Evolutionary conservation across 495 filamentous ascomycete genomes (phyloP).

Genomic region (Pyronema omphalodes): DNA sequence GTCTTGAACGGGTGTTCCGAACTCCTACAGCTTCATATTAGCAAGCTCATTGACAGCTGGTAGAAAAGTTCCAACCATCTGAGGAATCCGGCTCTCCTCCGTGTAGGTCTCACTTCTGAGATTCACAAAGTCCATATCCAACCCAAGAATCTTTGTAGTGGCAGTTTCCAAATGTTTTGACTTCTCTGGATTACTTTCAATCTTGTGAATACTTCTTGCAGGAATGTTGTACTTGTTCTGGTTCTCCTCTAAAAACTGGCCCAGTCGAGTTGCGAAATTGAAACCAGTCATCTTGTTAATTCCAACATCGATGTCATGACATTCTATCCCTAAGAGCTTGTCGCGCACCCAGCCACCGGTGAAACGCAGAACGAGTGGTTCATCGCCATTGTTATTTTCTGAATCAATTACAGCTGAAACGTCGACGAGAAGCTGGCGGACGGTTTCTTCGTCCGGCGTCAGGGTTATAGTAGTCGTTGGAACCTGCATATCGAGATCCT

Average conservation of each 20-base stretch:
- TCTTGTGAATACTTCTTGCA: conserved; percentile 45
- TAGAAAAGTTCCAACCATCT: conserved; percentile 33
- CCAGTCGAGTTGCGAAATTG: conserved; percentile 51
- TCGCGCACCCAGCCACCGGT: conserved; percentile 98
- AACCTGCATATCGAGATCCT: neutral
- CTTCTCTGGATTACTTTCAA: conserved; percentile 84
- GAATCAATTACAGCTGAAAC: conserved; percentile 14
- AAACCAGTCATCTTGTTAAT: conserved; percentile 92
- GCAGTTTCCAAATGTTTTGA: conserved; percentile 94
- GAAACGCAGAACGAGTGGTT: conserved; percentile 55
- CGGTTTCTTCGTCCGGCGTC: conserved; percentile 4
- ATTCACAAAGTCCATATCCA: conserved; percentile 90
- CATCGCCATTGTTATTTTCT: conserved; percentile 12
- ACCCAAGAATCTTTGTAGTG: conserved; percentile 64
- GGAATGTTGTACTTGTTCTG: conserved; percentile 25
- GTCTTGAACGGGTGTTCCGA: conserved; percentile 80
- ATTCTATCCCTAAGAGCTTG: conserved; percentile 64
- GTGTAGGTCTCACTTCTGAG: conserved; percentile 79
- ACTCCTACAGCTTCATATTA: conserved; percentile 32
- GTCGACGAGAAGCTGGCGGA: conserved; percentile 17
- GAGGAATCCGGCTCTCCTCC: conserved; percentile 68
- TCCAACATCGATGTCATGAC: conserved; percentile 85
- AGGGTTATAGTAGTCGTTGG: conserved; percentile 2
- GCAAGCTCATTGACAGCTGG: neutral
- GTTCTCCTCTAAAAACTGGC: conserved; percentile 36